Conservation (phyloP, 768 basidiomycete genomes). For the Brasilioporus rufonigricans region DNA sequence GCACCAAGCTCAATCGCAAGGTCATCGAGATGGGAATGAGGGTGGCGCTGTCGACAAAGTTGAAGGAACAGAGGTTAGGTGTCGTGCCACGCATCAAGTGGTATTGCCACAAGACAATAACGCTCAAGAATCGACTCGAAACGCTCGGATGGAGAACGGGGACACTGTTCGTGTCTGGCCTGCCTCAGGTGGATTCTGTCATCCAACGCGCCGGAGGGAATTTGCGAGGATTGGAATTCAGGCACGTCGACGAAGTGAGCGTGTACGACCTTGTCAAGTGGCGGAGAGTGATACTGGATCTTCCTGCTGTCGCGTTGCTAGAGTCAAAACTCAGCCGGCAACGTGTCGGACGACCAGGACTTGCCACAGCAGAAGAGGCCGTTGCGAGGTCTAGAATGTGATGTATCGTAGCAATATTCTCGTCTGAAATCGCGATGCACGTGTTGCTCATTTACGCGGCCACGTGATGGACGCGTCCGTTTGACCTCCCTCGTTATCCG, state of each 20-base stretch:
- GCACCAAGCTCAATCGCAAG: constrained; percentile 89
- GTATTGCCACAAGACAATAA: constrained; percentile 71
- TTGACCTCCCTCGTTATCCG: background rate
- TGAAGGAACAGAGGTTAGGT: constrained; percentile 70
- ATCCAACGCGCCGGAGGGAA: constrained; percentile 67
- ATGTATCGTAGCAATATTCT: background rate
- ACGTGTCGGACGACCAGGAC: background rate
- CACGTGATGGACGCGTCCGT: constrained; percentile 36
- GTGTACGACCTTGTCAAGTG: constrained; percentile 86
- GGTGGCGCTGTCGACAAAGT: constrained; percentile 81
- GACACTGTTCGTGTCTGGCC: constrained; percentile 75
- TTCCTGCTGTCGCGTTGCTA: constrained; percentile 77
- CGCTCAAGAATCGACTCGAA: constrained; percentile 60
- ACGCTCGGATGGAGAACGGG: constrained; percentile 61
- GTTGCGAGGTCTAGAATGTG: background rate
- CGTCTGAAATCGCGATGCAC: background rate
- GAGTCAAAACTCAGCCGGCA: constrained; percentile 59
- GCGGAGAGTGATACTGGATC: constrained; percentile 77
- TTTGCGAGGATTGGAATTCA: constrained; percentile 64
- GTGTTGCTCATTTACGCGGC: constrained; percentile 17
- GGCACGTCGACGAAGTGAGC: constrained; percentile 61
- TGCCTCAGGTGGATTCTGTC: constrained; percentile 48
- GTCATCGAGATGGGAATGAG: constrained; percentile 92
- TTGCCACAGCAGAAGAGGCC: constrained; percentile 7
- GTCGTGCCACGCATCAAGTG: constrained; percentile 72